Percentiles rank a stretch among this genome's conserved stretches.
Evolutionary conservation across 441 rosid genomes (phyloP).

Genomic region (Corymbia calophylla): DNA sequence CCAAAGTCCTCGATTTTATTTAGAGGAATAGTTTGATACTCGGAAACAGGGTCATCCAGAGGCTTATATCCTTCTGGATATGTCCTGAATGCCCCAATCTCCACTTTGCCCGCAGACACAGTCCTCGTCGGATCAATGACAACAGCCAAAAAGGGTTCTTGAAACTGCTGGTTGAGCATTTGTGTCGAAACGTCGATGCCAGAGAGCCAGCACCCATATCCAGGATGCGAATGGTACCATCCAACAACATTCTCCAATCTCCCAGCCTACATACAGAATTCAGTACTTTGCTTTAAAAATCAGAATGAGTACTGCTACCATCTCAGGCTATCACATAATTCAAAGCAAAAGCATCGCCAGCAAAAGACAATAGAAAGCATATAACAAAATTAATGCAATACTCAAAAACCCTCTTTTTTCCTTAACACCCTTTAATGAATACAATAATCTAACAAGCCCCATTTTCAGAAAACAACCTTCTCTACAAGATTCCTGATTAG

Average conservation of each 20-base stretch:
- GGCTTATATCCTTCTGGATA: slow-evolving; percentile 95
- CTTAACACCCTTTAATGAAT: not conserved
- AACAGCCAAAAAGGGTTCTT: slow-evolving; percentile 96
- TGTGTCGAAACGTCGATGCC: slow-evolving; percentile 98
- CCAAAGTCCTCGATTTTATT: slow-evolving; percentile 97
- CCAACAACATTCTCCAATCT: slow-evolving; percentile 95
- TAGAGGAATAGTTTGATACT: slow-evolving; percentile 95
- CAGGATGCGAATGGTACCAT: slow-evolving; percentile 99
- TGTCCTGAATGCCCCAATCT: slow-evolving; percentile 98
- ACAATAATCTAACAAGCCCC: not conserved
- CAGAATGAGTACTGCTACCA: not conserved
- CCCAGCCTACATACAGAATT: slow-evolving; percentile 54
- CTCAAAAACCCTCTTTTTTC: not conserved
- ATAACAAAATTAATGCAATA: not conserved
- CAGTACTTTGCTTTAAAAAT: not conserved
- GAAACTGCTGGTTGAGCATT: slow-evolving; percentile 93
- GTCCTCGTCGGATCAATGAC: slow-evolving; percentile 98
- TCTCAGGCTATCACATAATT: not conserved
- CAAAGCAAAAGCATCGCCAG: not conserved
- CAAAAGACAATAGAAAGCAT: not conserved
- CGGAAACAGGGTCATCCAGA: slow-evolving; percentile 84
- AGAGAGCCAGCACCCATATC: slow-evolving; percentile 99
- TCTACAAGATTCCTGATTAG: not conserved
- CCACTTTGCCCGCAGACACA: slow-evolving; percentile 99
- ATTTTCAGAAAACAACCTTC: too few relatives aligned